Percentiles rank a stretch among this genome's conserved stretches.
phyloP scores from a whole-genome alignment of 331 rosid genomes.

The Erythrophleum ivorense region DNA sequence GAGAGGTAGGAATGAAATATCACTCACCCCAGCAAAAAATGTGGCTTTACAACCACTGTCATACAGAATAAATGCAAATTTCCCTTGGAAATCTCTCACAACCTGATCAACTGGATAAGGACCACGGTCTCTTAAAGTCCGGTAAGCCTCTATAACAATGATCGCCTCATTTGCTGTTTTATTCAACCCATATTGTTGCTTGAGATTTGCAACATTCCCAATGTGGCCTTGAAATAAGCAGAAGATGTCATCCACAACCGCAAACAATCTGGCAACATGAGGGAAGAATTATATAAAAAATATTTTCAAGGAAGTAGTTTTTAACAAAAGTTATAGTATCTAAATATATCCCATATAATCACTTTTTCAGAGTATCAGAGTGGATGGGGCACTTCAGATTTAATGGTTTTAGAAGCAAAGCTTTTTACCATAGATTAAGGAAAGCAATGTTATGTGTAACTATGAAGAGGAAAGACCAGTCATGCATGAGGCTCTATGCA shows the following conservation, averaged over 20 bases:
- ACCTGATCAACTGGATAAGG: slow-evolving; percentile 96
- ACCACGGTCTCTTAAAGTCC: slow-evolving; percentile 95
- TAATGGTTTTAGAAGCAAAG: background rate
- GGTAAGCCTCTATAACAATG: slow-evolving; percentile 89
- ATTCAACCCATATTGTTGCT: slow-evolving; percentile 95
- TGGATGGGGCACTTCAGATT: slow-evolving; percentile 4
- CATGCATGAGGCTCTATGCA: slow-evolving; percentile 12
- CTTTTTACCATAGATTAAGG: slow-evolving; percentile 10
- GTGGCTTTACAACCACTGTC: slow-evolving; percentile 71
- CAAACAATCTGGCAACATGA: slow-evolving; percentile 68
- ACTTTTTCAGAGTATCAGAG: background rate
- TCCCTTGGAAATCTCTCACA: slow-evolving; percentile 97
- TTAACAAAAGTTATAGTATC: background rate
- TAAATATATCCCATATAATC: slow-evolving; percentile 10
- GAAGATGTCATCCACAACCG: slow-evolving; percentile 98
- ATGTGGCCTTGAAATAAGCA: slow-evolving; percentile 97
- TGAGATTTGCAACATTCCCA: slow-evolving; percentile 79
- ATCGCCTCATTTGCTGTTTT: slow-evolving; percentile 89
- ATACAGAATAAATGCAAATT: slow-evolving; percentile 78
- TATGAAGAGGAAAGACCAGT: slow-evolving; percentile 12
- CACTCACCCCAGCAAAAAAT: slow-evolving; percentile 85
- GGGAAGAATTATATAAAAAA: slow-evolving; percentile 7
- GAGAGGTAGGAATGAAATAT: slow-evolving; percentile 15
- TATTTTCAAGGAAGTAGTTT: slow-evolving; percentile 9
- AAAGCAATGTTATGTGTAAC: slow-evolving; percentile 20